Evolutionary conservation across 306 rosid species (phyloP).

Genomic region (Neltuma alba): DNA sequence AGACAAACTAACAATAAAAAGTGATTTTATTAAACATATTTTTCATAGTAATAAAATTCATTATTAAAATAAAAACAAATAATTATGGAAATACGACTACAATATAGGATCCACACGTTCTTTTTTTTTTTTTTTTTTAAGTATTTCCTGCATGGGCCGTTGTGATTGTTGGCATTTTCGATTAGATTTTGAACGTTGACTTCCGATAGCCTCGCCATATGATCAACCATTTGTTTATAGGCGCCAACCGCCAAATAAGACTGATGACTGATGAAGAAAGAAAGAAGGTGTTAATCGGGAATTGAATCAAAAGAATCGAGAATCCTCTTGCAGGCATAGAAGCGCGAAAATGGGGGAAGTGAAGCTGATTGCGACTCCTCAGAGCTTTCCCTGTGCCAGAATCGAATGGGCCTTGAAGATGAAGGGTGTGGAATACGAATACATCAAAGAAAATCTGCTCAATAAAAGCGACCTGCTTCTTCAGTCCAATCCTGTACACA

Average conservation of each 20-base stretch:
- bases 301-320: background rate
- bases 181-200: background rate
- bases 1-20: no score
- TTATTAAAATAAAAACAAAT: no score
- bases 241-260: no score
- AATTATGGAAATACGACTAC: no score
- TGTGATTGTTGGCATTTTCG: no score
- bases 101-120: no score
- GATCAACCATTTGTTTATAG: background rate
- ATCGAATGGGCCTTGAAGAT: constrained; percentile 54
- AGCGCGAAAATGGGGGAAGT: constrained; percentile 40
- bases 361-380: constrained; percentile 44
- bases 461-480: constrained; percentile 53
- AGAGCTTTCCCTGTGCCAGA: constrained; percentile 49
- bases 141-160: background rate
- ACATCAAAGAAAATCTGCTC: constrained; percentile 40
- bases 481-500: constrained; percentile 54
- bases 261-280: background rate
- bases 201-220: background rate
- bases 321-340: background rate
- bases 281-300: background rate
- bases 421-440: constrained; percentile 56
- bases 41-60: no score
- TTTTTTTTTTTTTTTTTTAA: no score
- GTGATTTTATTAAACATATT: no score